Conservation (phyloP, 202 grass and related monocot genomes). For the Digitaria exilis region DNA sequence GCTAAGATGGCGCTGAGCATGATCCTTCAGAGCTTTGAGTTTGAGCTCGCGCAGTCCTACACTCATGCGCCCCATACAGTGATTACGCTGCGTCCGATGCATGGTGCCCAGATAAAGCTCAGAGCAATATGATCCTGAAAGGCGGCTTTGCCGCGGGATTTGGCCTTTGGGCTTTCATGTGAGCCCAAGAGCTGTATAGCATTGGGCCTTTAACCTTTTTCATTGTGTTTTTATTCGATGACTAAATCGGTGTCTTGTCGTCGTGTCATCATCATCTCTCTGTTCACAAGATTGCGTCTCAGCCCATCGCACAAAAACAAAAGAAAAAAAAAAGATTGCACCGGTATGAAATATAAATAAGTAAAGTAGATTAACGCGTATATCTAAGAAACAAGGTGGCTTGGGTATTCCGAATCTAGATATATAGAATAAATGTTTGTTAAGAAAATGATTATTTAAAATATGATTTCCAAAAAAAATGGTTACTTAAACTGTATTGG, state of each 20-base stretch:
- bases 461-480: no score
- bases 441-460: no score
- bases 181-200: not conserved
- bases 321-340: no score
- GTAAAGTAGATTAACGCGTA: no score
- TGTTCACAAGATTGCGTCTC: not conserved
- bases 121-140: conserved; percentile 18
- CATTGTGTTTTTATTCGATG: not conserved
- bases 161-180: not conserved
- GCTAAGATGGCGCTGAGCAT: conserved; percentile 52
- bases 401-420: no score
- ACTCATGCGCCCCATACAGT: conserved; percentile 47
- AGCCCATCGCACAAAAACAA: no score
- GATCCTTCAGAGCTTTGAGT: conserved; percentile 55
- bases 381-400: no score
- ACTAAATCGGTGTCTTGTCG: not conserved
- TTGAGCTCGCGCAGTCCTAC: conserved; percentile 56
- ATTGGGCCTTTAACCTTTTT: not conserved
- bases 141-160: not conserved
- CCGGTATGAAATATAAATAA: no score
- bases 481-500: no score
- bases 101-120: conserved; percentile 44
- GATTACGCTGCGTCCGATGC: conserved; percentile 50
- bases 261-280: not conserved
- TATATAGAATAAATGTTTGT: no score